A percentile compares a stretch with the other conserved stretches of the same genome.
Conservation (phyloP, 768 basidiomycete genomes). For the Phanerochaete sordida region DNA sequence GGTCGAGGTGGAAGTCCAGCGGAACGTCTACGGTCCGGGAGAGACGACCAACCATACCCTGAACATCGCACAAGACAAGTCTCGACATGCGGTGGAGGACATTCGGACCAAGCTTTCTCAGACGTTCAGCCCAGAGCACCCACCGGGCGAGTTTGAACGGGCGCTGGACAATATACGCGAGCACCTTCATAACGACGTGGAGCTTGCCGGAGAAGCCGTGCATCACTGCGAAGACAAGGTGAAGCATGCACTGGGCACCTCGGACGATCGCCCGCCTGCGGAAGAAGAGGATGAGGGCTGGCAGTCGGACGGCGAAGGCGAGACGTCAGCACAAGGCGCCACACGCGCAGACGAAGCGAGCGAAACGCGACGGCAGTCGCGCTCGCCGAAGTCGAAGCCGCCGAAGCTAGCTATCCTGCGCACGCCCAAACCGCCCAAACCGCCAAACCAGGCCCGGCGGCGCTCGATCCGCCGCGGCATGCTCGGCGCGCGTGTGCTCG, state of each 20-base stretch:
- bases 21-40: constrained; percentile 26
- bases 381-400: constrained; percentile 19
- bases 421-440: too few species aligned
- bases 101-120: constrained; percentile 16
- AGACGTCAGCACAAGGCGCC: constrained; percentile 7
- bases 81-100: constrained; percentile 25
- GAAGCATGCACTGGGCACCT: constrained; percentile 13
- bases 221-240: constrained; percentile 10
- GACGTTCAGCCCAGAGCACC: constrained; percentile 2
- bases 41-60: constrained; percentile 27
- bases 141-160: constrained; percentile 8
- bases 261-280: constrained; percentile 12
- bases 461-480: constrained; percentile 14
- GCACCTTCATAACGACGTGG: constrained; percentile 15
- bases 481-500: constrained; percentile 11
- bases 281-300: constrained; percentile 61
- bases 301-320: constrained; percentile 52
- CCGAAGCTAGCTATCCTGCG: constrained; percentile 15
- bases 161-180: constrained; percentile 16
- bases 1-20: constrained; percentile 33
- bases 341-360: not conserved
- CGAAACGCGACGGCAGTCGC: constrained; percentile 10
- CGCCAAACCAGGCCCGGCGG: constrained; percentile 10
- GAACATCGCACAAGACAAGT: constrained; percentile 20
- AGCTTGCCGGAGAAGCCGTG: constrained; percentile 12